A percentile compares a stretch with the other conserved stretches of the same genome.
Conservation (phyloP, 2,329 filamentous ascomycete species). For the Teratosphaeria epicoccoides region DNA sequence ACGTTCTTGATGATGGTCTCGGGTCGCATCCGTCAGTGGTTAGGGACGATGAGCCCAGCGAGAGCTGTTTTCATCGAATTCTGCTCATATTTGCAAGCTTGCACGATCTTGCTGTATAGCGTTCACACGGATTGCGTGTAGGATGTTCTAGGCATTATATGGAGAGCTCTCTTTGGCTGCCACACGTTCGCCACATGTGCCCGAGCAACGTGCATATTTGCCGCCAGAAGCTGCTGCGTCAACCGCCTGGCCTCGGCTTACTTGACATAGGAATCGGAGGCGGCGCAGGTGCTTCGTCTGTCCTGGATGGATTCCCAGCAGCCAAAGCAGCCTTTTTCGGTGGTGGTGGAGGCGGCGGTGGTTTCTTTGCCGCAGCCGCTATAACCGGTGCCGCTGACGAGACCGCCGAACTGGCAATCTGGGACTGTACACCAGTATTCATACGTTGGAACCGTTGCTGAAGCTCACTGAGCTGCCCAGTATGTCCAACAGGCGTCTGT, state of each 20-base stretch:
- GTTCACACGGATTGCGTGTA: no score
- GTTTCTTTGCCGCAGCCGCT: conserved; percentile 37
- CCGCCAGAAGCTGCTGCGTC: conserved; percentile 9
- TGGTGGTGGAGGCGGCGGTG: conserved; percentile 47
- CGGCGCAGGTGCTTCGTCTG: conserved; percentile 28
- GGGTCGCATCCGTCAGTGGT: no score
- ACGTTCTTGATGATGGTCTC: no score
- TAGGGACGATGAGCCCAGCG: no score
- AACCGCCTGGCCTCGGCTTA: conserved; percentile 34
- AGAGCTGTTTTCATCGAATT: no score
- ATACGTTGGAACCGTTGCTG: conserved; percentile 53
- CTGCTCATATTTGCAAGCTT: no score
- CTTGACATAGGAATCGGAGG: conserved; percentile 49
- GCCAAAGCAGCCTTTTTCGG: conserved; percentile 43
- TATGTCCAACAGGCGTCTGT: conserved; percentile 13
- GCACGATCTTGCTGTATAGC: no score
- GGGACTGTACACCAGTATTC: conserved; percentile 28
- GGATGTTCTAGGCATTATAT: no score
- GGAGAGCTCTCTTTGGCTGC: no score
- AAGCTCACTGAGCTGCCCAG: conserved; percentile 50
- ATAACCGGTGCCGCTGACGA: conserved; percentile 14
- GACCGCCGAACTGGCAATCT: conserved; percentile 9
- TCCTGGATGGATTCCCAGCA: conserved; percentile 10
- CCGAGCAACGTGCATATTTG: no score
- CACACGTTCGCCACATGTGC: no score